phyloP scores from a whole-genome alignment of 768 basidiomycete species.

The Leccinum longicurvipes region DNA sequence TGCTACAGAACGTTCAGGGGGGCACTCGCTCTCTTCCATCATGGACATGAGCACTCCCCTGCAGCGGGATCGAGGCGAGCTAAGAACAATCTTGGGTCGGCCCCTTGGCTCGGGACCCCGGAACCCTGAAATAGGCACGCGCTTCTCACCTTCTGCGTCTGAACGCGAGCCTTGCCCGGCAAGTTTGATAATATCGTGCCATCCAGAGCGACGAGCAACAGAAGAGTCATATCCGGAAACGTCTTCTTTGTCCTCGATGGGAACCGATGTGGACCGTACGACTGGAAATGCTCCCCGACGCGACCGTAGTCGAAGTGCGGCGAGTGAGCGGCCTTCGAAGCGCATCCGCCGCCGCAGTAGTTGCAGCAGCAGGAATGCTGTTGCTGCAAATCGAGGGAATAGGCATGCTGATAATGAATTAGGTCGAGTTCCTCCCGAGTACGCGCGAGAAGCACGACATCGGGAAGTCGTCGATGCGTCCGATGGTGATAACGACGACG shows the following conservation, averaged over 20 bases:
- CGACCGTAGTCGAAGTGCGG: slow-evolving; percentile 19
- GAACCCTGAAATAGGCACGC: slow-evolving; percentile 13
- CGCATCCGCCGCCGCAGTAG: slow-evolving; percentile 21
- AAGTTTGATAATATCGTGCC: background rate
- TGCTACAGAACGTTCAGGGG: background rate
- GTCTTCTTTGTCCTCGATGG: slow-evolving; percentile 4
- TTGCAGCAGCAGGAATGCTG: slow-evolving; percentile 10
- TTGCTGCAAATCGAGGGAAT: slow-evolving; percentile 10
- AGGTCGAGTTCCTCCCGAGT: slow-evolving; percentile 11
- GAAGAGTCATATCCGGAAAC: slow-evolving; percentile 12
- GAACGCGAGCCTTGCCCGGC: background rate
- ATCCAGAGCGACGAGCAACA: slow-evolving; percentile 1
- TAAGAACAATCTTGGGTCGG: background rate
- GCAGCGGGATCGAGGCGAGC: background rate
- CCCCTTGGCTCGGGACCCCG: slow-evolving; percentile 7
- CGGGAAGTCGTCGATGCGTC: background rate
- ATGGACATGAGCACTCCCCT: slow-evolving; percentile 2
- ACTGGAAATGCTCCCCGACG: slow-evolving; percentile 6
- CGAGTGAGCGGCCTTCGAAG: slow-evolving; percentile 28
- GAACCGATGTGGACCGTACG: background rate
- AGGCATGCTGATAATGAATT: slow-evolving; percentile 5
- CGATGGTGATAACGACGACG: slow-evolving; percentile 1
- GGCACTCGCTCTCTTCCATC: slow-evolving; percentile 6
- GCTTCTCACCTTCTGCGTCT: slow-evolving; percentile 13
- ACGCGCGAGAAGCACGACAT: background rate